Conservation (phyloP, 768 basidiomycete species). For the Lentinus brumalis region DNA sequence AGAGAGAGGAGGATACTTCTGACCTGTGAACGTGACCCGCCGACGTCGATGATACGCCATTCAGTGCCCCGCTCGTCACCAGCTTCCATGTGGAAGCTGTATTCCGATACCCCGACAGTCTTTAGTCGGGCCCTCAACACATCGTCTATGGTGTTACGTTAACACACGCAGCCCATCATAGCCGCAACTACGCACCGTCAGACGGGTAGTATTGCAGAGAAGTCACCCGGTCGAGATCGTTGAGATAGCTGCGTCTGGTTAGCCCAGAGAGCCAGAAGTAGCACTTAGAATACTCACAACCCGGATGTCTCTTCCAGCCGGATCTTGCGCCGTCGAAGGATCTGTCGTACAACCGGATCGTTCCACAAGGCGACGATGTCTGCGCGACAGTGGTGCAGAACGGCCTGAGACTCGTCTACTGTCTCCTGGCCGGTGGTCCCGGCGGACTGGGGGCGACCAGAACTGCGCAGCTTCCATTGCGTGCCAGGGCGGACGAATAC, state of each 20-base stretch:
- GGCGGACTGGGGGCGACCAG: constrained; percentile 44
- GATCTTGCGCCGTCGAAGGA: constrained; percentile 46
- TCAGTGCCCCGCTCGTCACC: constrained; percentile 53
- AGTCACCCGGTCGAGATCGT: constrained; percentile 53
- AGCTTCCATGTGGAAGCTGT: constrained; percentile 75
- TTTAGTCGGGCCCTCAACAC: constrained; percentile 55
- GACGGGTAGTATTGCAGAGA: constrained; percentile 46
- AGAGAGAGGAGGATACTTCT: constrained; percentile 7
- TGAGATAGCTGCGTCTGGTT: constrained; percentile 41
- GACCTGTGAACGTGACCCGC: constrained; percentile 54
- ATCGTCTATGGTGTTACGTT: constrained; percentile 40
- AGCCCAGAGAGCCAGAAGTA: background rate
- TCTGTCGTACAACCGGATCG: constrained; percentile 43
- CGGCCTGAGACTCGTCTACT: constrained; percentile 36
- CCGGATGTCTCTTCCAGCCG: constrained; percentile 53
- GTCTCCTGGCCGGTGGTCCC: constrained; percentile 50
- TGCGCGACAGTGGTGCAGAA: constrained; percentile 40
- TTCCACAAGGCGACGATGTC: constrained; percentile 51
- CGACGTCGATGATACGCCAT: constrained; percentile 58
- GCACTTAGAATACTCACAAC: constrained; percentile 38
- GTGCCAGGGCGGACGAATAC: constrained; percentile 60
- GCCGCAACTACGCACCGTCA: constrained; percentile 38
- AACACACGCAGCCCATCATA: background rate
- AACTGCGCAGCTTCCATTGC: constrained; percentile 54
- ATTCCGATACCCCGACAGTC: constrained; percentile 76